Base-by-base conservation (phyloP, 2,329 filamentous ascomycete species). In the Sclerotinia trifoliorum region DNA sequence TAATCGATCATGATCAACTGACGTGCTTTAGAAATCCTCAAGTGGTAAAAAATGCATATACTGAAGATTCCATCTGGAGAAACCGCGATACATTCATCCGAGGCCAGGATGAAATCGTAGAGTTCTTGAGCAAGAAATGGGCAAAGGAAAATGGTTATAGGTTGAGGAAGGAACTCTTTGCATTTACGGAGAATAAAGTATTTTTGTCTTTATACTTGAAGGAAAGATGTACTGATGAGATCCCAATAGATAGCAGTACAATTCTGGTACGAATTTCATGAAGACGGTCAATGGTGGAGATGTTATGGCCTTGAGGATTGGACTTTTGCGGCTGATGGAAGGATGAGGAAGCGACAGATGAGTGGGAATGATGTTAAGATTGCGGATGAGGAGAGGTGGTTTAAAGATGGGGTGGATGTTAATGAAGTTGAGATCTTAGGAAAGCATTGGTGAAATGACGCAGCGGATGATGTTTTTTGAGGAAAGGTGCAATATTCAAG, bases 251-350 rank as follows among this genome's bases (percentile, higher is more conserved):
- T 94, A 71, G 92, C 92, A 0, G 93, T 96, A 29, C 92, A 96
- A 76, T 96, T 95, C 78, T 96, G 92, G 92, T 78, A 78, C 56
- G 76, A 78, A 64, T 96, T 94, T 75, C 90, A 96, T 78, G 79
- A 80, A 10, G 74, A 83, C 1, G 89, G 90, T 49, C 88, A 92
- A 77, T 96, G 92, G 92, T 94, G 90, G 84, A 84, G 92, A n/a
- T 93, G 90, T 56, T 96, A 96, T 75, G 93, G 93, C 0, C 84
- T 96, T 15, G 90, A 93, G 75, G 89, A 93, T 76, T 92, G 90
- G 90, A 92, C 89, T 0, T 92, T 92, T 78, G 87, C 86, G 0
- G 81, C 84, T 1, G 85, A 91, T 73, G 90, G 90, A 0, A 80
- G 86, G 62, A 93, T 92, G 90, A 81, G 85, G 69, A 92, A 92